Percentiles rank a stretch among this genome's conserved stretches.
phyloP scores from a whole-genome alignment of 139 green algal genomes.

The Spirogloea muscicola region DNA sequence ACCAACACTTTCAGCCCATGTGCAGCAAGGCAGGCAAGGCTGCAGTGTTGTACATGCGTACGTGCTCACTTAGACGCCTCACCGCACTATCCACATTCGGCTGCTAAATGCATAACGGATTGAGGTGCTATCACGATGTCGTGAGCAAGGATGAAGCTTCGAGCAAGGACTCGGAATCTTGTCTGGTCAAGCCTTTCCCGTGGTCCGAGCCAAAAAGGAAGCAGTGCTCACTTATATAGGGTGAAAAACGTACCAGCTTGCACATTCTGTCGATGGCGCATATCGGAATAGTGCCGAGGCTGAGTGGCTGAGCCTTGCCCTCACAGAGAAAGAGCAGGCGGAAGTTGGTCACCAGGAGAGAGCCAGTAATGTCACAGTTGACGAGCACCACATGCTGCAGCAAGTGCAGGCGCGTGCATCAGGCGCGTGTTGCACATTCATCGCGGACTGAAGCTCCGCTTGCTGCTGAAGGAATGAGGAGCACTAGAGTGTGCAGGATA shows the following conservation, averaged over 20 bases:
- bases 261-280: neutral
- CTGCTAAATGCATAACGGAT: neutral
- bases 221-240: neutral
- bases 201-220: neutral
- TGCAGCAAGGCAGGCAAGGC: too few species aligned
- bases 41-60: too few species aligned
- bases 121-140: neutral
- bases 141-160: neutral
- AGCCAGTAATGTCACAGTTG: neutral
- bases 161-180: neutral
- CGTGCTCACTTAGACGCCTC: too few species aligned
- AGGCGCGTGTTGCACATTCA: too few species aligned
- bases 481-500: too few species aligned
- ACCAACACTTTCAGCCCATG: too few species aligned
- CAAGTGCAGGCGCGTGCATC: too few species aligned
- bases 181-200: neutral
- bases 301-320: neutral
- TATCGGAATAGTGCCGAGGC: neutral
- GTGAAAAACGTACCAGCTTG: neutral
- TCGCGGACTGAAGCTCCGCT: too few species aligned
- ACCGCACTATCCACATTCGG: too few species aligned
- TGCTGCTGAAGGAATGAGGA: too few species aligned
- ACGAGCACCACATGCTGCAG: constrained; percentile 13
- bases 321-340: neutral
- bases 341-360: constrained; percentile 9